Percentiles rank a stretch among this genome's conserved stretches.
phyloP scores from a whole-genome alignment of 2,329 filamentous ascomycete species.

The Colletotrichum kahawae region DNA sequence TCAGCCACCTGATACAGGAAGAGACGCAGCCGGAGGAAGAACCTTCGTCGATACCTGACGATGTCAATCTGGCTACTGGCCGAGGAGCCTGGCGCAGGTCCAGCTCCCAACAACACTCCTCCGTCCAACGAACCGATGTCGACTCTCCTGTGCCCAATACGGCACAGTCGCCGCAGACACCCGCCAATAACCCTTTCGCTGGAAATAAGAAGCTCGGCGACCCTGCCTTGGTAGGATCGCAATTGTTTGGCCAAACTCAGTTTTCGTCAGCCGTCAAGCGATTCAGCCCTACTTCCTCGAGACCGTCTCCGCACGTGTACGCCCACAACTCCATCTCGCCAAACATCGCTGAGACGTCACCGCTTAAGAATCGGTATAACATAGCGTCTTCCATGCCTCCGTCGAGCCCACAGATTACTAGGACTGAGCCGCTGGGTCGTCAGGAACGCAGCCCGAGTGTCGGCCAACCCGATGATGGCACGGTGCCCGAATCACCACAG shows the following conservation, averaged over 20 bases:
- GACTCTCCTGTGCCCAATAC: conserved; percentile 35
- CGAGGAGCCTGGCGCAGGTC: conserved; percentile 43
- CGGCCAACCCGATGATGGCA: conserved; percentile 31
- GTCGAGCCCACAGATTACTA: conserved; percentile 44
- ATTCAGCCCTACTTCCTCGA: conserved; percentile 61
- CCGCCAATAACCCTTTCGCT: conserved; percentile 55
- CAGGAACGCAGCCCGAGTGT: conserved; percentile 29
- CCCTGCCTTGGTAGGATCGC: conserved; percentile 45
- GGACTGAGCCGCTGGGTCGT: neutral
- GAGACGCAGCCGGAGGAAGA: conserved; percentile 49
- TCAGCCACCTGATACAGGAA: conserved; percentile 38
- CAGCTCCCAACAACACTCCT: conserved; percentile 37
- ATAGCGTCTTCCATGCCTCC: conserved; percentile 49
- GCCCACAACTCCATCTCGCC: conserved; percentile 49
- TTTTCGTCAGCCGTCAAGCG: conserved; percentile 56
- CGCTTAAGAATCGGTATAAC: conserved; percentile 53
- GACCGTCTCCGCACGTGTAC: conserved; percentile 58
- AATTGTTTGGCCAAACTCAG: conserved; percentile 62
- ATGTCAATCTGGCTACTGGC: conserved; percentile 40
- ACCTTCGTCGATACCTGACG: conserved; percentile 29
- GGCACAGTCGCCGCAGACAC: conserved; percentile 50
- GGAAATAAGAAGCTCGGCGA: conserved; percentile 35
- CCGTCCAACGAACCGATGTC: conserved; percentile 9
- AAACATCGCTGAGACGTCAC: conserved; percentile 50
- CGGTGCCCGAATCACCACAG: conserved; percentile 41